Conservation (phyloP, 2,329 filamentous ascomycete genomes). For the Albifimbria verrucaria region DNA sequence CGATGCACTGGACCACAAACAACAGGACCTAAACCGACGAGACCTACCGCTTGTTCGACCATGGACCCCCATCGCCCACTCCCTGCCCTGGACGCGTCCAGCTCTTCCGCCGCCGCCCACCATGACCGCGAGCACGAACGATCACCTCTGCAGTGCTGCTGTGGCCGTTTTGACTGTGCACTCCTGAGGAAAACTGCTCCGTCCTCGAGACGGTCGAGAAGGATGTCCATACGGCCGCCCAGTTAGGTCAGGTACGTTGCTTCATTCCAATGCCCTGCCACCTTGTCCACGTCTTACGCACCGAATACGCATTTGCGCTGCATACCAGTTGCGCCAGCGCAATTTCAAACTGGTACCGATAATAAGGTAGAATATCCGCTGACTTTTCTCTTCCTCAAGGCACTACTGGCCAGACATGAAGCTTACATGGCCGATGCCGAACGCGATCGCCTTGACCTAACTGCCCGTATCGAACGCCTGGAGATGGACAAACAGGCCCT, state of each 20-base stretch:
- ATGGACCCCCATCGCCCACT: conserved; percentile 6
- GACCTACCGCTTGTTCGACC: not conserved
- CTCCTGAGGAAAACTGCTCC: conserved; percentile 77
- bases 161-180: conserved; percentile 74
- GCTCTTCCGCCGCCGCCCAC: conserved; percentile 10
- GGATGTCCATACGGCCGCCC: conserved; percentile 81
- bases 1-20: not conserved
- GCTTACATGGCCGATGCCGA: conserved; percentile 91
- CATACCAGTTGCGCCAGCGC: conserved; percentile 17
- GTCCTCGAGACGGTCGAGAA: conserved; percentile 79
- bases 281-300: not conserved
- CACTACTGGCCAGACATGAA: conserved; percentile 87
- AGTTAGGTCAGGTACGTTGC: conserved; percentile 82
- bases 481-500: conserved; percentile 71
- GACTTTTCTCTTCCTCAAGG: conserved; percentile 70
- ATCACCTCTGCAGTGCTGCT: conserved; percentile 68
- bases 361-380: conserved; percentile 55
- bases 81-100: conserved; percentile 13
- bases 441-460: conserved; percentile 73
- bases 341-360: not conserved
- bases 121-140: conserved; percentile 17
- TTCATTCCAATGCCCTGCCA: not conserved
- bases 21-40: not conserved
- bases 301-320: conserved; percentile 3
- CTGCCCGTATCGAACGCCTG: conserved; percentile 68